Evolutionary conservation across 1,284 basidiomycete species (phyloP), one percentile per base, ranked within the genome.

Genomic region (Paramarasmius palmivorus): DNA sequence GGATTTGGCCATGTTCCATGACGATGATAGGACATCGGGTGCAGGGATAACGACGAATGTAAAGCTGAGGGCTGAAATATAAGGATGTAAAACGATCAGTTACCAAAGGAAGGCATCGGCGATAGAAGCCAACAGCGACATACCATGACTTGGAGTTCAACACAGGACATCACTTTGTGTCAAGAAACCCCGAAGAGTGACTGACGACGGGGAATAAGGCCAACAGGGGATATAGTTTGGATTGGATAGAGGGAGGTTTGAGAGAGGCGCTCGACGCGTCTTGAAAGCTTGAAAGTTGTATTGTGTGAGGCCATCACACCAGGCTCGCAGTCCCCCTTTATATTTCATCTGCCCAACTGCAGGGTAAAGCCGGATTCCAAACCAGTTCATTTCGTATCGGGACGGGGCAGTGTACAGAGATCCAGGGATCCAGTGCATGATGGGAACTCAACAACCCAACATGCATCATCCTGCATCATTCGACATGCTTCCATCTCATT

Each of bases 61-160:
- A 6, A 32, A 12, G 6, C 12, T 12, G 29, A 32, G 29, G 29
- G 29, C 29, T 32, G 29, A 12, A 32, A 6, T 32, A 29, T 22
- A 17, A 19, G 39, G 17, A 17, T 40, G 10, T n/a, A n/a, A 10
- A 22, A 20, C 20, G 15, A 10, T 22, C 20, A 17, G n/a, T 9
- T 25, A 14, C 17, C 23, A 26, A 26, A 26, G 10, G 14, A 19
- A 9, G 22, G 4, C 3, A 19, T 26, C 23, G n/a, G 29, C 25
- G 47, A 39, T 10, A 55, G 35, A 34, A 29, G 32, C 32, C 40
- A 34, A 4, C 32, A 26, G 35, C 47, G 51, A 63, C 69, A 66
- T 55, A 71, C 70, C 65, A 64, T 67, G 57, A 61, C 60, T 60
- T 64, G 57, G 53, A 67, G 56, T 50, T 68, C 67, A 63, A 66